These are phyloP conservation scores for Musa beccarii DNA, from an alignment of 176 grass and related monocot genomes.

Conservation along the genomic window DNA sequence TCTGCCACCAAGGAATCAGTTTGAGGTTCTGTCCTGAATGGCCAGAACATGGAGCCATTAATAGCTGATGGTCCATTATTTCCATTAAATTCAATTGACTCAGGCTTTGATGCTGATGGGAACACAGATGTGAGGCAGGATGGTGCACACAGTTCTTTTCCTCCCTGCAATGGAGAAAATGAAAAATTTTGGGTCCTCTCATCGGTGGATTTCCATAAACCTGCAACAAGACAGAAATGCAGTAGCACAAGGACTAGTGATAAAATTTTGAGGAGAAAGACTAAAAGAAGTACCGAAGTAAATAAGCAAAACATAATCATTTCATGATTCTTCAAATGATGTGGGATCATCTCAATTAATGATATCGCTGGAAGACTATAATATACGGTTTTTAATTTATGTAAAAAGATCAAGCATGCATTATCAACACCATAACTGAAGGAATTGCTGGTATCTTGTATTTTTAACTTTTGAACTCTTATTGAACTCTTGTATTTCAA, in stretches of 20 bases:
- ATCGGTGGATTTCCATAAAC: conserved; percentile 58
- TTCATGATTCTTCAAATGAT: too few relatives aligned
- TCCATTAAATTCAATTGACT: conserved; percentile 25
- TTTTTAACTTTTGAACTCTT: too few relatives aligned
- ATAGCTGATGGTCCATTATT: conserved; percentile 25
- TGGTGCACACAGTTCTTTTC: conserved; percentile 28
- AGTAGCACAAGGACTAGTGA: not conserved
- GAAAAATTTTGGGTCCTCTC: conserved; percentile 44
- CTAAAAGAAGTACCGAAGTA: not conserved
- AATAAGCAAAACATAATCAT: too few relatives aligned
- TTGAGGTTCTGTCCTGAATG: conserved; percentile 33
- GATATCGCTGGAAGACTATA: too few relatives aligned
- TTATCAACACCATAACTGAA: too few relatives aligned
- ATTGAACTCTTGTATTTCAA: too few relatives aligned
- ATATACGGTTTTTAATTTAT: too few relatives aligned
- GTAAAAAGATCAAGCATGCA: too few relatives aligned
- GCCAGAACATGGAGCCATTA: conserved; percentile 42
- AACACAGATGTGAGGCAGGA: conserved; percentile 31
- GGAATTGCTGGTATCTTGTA: too few relatives aligned
- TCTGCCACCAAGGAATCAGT: conserved; percentile 32
- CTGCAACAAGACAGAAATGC: conserved; percentile 21
- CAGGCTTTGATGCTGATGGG: conserved; percentile 31
- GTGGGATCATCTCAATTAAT: too few relatives aligned
- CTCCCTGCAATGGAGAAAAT: conserved; percentile 39
- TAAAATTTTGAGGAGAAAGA: too few relatives aligned